Base-by-base conservation (phyloP, 208 protist genomes). In the Leptomonas pyrrhocoris region DNA sequence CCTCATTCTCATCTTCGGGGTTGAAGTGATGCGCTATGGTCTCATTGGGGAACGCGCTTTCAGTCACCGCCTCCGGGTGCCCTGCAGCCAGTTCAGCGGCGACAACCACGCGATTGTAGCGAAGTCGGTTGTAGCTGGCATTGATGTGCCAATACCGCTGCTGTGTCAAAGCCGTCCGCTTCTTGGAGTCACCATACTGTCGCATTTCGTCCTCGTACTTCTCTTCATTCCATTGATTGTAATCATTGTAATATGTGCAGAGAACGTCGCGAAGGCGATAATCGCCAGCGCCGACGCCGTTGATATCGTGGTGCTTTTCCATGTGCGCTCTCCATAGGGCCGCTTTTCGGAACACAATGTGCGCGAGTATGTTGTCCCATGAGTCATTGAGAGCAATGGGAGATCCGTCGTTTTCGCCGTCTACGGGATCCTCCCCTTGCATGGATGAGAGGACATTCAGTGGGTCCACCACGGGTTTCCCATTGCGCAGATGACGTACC, bases 101-200 rank as follows among this genome's bases (percentile, higher is more conserved):
- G 16, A 90, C 86, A 9, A 96, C 89, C 21, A 96, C 65, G 25
- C 92, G 70, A 68, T 96, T 96, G 78, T 94, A 96, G 5, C 92
- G 89, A 16, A 94, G 67, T 5, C 83, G 74, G 65, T 96, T 96
- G 68, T 93, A 96, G 19, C 88, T 77, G 1, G 87, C 89, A 64
- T 92, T 86, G 0, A 92, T 54, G 43, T 86, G 68, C 88, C 89
- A 96, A 59, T 96, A 96, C 9, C 87, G 83, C 53, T 88, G 73
- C 18, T 88, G 77, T 2, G 89, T 92, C 19, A 92, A 58, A 13
- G 80, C 50, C 0, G 53, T 48, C 28, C 66, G 73, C 27, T 66
- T 69, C 25, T 73, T 76, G 0, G 73, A 58, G 23, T 62, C 56
- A 16, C 63, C 61, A 55, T 64, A 63, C 15, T 16, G n/a, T 6